Evolutionary conservation across 2,329 filamentous ascomycete species (phyloP).

Genomic region (Orbilia javanica): DNA sequence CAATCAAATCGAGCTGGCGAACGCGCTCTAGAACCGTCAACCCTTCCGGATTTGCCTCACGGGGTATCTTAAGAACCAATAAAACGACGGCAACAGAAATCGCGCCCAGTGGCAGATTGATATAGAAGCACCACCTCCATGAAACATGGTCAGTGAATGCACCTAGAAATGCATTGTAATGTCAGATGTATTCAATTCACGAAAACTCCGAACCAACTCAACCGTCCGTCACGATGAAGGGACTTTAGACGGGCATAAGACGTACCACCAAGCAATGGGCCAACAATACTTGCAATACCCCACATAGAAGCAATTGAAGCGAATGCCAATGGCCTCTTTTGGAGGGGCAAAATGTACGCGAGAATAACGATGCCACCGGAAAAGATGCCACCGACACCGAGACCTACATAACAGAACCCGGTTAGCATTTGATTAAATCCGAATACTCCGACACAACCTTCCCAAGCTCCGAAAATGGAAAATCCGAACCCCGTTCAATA

Average conservation of each 20-base stretch:
- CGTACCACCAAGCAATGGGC: slow-evolving; percentile 69
- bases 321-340: slow-evolving; percentile 62
- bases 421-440: slow-evolving; percentile 3
- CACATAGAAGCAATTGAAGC: slow-evolving; percentile 66
- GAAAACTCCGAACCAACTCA: slow-evolving; percentile 46
- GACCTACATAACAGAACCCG: slow-evolving; percentile 63
- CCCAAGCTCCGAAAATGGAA: not conserved
- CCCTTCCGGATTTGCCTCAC: slow-evolving; percentile 62
- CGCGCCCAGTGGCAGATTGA: slow-evolving; percentile 72
- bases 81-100: slow-evolving; percentile 68
- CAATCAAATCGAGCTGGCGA: slow-evolving; percentile 71
- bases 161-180: slow-evolving; percentile 63
- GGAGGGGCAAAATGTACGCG: slow-evolving; percentile 61
- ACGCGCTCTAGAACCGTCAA: slow-evolving; percentile 66
- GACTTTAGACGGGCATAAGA: too few species aligned
- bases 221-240: too few species aligned
- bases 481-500: not conserved
- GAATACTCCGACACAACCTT: not conserved
- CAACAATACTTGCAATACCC: slow-evolving; percentile 68
- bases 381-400: slow-evolving; percentile 71
- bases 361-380: slow-evolving; percentile 70
- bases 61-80: slow-evolving; percentile 67
- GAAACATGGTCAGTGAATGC: slow-evolving; percentile 69
- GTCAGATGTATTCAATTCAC: slow-evolving; percentile 66
- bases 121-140: slow-evolving; percentile 72